Evolutionary conservation across 306 rosid species (phyloP).

Genomic region (Coriaria nepalensis): DNA sequence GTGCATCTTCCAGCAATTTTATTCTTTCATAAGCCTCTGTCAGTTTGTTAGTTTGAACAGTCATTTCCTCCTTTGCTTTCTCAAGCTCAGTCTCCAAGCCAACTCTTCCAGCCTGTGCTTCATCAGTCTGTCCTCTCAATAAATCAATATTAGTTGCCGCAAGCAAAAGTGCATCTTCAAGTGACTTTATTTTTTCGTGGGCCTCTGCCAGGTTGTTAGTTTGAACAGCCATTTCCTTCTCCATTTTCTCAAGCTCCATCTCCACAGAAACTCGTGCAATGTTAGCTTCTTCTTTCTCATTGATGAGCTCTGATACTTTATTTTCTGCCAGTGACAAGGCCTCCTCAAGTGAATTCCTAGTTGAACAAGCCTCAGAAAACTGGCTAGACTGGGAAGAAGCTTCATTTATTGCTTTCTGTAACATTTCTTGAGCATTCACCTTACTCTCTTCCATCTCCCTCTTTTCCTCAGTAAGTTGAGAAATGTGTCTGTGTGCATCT

Average conservation of each 20-base stretch:
- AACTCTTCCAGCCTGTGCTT: constrained; percentile 34
- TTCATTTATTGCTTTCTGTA: constrained; percentile 47
- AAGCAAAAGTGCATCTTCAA: constrained; percentile 50
- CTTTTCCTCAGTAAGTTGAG: constrained; percentile 57
- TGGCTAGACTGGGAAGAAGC: constrained; percentile 21
- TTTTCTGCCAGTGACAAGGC: constrained; percentile 57
- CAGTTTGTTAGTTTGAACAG: constrained; percentile 36
- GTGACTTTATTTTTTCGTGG: constrained; percentile 40
- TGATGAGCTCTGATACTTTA: constrained; percentile 29
- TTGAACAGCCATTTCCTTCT: constrained; percentile 45
- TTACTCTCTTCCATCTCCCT: constrained; percentile 42
- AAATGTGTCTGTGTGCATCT: constrained; percentile 35
- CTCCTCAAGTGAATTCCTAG: constrained; percentile 47
- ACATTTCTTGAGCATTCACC: constrained; percentile 40
- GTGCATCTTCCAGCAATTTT: constrained; percentile 50
- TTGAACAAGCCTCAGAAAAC: constrained; percentile 30
- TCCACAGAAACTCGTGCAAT: constrained; percentile 40
- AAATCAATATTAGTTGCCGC: constrained; percentile 29
- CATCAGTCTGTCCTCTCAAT: constrained; percentile 49
- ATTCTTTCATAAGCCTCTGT: constrained; percentile 52
- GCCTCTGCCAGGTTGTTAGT: constrained; percentile 52
- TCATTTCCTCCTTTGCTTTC: constrained; percentile 48
- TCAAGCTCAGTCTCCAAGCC: constrained; percentile 58
- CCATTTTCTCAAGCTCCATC: constrained; percentile 43
- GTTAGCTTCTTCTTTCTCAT: constrained; percentile 63